phyloP scores from a whole-genome alignment of 768 basidiomycete genomes.

The Podaxis sp. region DNA sequence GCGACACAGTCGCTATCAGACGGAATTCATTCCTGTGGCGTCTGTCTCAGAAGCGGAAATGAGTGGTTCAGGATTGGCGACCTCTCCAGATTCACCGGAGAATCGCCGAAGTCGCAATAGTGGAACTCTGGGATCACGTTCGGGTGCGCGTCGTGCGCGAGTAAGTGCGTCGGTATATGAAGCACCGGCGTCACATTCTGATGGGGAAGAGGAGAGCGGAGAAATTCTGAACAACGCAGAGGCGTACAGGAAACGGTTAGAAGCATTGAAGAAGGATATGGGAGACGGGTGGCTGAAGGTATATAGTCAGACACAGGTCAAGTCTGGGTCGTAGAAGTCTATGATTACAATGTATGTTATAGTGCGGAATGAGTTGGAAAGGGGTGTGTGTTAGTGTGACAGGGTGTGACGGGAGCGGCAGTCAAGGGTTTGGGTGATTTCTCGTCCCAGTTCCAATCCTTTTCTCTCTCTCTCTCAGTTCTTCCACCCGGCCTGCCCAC shows the following conservation, averaged over 20 bases:
- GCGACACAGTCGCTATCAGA: constrained; percentile 51
- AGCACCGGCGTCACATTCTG: constrained; percentile 31
- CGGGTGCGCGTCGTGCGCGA: constrained; percentile 47
- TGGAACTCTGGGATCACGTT: constrained; percentile 36
- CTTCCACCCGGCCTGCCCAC: constrained; percentile 22
- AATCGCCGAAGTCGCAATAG: constrained; percentile 16
- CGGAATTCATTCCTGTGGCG: constrained; percentile 37
- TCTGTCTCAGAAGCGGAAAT: neutral
- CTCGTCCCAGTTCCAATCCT: constrained; percentile 15
- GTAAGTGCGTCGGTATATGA: constrained; percentile 67
- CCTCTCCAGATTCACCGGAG: neutral
- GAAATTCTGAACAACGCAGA: constrained; percentile 54
- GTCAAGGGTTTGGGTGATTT: constrained; percentile 2
- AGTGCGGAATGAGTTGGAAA: neutral
- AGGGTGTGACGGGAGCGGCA: neutral
- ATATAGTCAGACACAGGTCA: constrained; percentile 44
- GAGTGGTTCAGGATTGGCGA: neutral
- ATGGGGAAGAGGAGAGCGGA: constrained; percentile 22
- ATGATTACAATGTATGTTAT: constrained; percentile 5
- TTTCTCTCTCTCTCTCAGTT: constrained; percentile 16
- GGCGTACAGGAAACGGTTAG: constrained; percentile 72
- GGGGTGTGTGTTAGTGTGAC: constrained; percentile 2
- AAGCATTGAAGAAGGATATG: constrained; percentile 83
- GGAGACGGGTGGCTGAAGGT: constrained; percentile 90
- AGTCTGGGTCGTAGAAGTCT: constrained; percentile 10